Conservation (phyloP, 1,139 yeast species). For the Hansenula sp. region DNA sequence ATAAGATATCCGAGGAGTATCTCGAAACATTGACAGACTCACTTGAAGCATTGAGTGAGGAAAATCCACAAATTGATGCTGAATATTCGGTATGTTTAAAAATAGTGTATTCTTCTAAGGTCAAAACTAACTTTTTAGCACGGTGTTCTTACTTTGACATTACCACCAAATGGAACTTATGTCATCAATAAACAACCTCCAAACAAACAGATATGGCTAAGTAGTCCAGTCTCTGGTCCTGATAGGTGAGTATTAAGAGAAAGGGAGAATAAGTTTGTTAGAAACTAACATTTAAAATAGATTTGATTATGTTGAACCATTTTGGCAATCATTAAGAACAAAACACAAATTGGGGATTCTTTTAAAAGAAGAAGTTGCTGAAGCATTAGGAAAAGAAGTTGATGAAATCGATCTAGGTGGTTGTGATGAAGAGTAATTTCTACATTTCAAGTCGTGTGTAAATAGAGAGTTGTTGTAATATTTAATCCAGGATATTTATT, state of each 20-base stretch:
- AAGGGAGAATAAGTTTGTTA: neutral
- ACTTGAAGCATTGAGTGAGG: slow-evolving; percentile 56
- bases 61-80: slow-evolving; percentile 57
- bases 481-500: too few species aligned
- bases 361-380: slow-evolving; percentile 41
- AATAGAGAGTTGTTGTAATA: too few species aligned
- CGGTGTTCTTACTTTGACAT: slow-evolving; percentile 67
- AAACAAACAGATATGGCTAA: slow-evolving; percentile 83
- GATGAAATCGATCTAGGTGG: slow-evolving; percentile 15
- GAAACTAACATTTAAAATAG: slow-evolving; percentile 20
- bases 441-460: neutral
- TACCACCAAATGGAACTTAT: slow-evolving; percentile 71
- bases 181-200: slow-evolving; percentile 91
- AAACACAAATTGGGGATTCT: slow-evolving; percentile 41
- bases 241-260: slow-evolving; percentile 29
- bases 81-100: slow-evolving; percentile 39
- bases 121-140: slow-evolving; percentile 36
- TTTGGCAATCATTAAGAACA: slow-evolving; percentile 58
- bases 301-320: slow-evolving; percentile 49
- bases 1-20: slow-evolving; percentile 51
- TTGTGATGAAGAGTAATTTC: neutral
- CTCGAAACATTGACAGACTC: slow-evolving; percentile 59
- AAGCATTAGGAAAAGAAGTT: slow-evolving; percentile 30
- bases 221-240: slow-evolving; percentile 85
- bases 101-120: neutral